Base-by-base conservation (phyloP, 495 filamentous ascomycete species). In the Daldinia bambusicola region DNA sequence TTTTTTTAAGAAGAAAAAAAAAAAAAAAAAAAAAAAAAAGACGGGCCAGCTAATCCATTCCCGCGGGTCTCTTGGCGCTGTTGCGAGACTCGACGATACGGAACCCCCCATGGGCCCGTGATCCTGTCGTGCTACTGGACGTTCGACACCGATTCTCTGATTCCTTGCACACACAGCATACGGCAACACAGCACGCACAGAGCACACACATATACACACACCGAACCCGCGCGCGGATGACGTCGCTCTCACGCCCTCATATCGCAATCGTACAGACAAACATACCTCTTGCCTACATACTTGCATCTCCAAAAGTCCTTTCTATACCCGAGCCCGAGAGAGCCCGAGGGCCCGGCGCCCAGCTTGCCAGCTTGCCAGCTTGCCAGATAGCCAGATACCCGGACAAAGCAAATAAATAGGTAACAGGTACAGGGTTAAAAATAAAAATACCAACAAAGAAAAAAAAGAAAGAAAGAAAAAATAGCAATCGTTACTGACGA, bases 61-160 rank as follows among this genome's bases (percentile, higher is more conserved):
- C 65, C 70, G 34, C 56, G 70, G 70, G 51, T 69, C 37, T 65
- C 65, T 68, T 65, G 65, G 65, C 70, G 41, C 60, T 61, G 65
- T 48, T 72, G 59, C 56, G 61, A 55, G 57, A 40, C 63, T 67
- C 61, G 45, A 37, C 48, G 9, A 51, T 26, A 60, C 69, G 58
- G 58, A 64, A 37, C 63, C 45, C 55, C 55, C 20, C 50, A 67
- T 59, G 43, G 32, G 32, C 53, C 32, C 32, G 31, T 53, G 51
- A 32, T 30, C 51, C 5, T 32, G 51, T 16, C 5, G 43, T 48
- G 43, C 18, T 12, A 48, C 43, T 22, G 43, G 43, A 48, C 22
- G 31, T 18, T 63, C 66, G 55, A 72, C 18, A 57, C 69, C 69
- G 63, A 72, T 63, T 57, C 16, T 52, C 48, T 61, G 30, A 67